phyloP scores from a whole-genome alignment of 805 yeast genomes.

The Cyberlindnera suaveolens region DNA sequence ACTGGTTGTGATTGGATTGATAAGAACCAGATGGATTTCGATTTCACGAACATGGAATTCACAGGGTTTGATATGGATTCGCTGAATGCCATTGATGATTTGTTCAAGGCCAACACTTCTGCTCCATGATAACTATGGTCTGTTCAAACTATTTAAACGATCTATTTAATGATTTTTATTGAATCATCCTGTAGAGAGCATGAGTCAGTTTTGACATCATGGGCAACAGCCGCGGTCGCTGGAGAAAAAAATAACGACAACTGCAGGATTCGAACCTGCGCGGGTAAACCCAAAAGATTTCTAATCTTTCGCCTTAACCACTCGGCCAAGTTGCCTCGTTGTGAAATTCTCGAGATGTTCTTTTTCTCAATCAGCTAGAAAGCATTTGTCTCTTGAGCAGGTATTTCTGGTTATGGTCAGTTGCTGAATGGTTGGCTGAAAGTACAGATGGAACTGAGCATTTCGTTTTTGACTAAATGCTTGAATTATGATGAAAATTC shows the following conservation, averaged over 20 bases:
- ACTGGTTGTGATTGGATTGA: constrained; percentile 59
- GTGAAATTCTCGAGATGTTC: too few species aligned
- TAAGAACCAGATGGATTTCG: constrained; percentile 35
- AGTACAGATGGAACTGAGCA: too few species aligned
- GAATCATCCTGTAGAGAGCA: too few species aligned
- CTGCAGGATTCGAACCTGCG: constrained; percentile 71
- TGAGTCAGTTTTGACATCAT: too few species aligned
- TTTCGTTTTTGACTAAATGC: too few species aligned
- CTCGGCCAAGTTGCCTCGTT: constrained; percentile 49
- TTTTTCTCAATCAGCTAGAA: too few species aligned
- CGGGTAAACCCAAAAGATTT: constrained; percentile 56
- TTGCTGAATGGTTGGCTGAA: too few species aligned
- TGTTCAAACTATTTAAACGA: background rate
- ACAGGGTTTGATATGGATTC: constrained; percentile 22
- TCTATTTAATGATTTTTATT: too few species aligned
- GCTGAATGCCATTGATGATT: constrained; percentile 21
- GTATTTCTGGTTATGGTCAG: too few species aligned
- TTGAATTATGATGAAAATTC: too few species aligned
- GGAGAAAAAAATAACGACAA: constrained; percentile 43
- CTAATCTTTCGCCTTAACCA: constrained; percentile 63
- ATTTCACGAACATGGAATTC: constrained; percentile 23
- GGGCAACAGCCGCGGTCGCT: too few species aligned
- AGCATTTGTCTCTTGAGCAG: too few species aligned
- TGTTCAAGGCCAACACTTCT: constrained; percentile 11
- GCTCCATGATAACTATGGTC: background rate